phyloP scores from a whole-genome alignment of 805 yeast genomes.

The Kluyveromyces wickerhamii region DNA sequence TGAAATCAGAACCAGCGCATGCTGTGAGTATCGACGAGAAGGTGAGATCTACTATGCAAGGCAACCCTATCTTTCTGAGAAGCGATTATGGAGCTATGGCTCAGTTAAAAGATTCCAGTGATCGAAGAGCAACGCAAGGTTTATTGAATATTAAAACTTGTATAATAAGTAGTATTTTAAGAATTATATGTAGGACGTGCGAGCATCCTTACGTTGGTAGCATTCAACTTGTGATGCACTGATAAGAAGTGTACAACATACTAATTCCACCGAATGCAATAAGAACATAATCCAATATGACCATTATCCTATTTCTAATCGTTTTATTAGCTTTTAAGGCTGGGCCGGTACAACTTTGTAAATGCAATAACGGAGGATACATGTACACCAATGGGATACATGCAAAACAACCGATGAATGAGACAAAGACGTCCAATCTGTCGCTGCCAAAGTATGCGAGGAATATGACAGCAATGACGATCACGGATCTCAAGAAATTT shows the following conservation, averaged over 20 bases:
- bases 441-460: slow-evolving; percentile 63
- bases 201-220: too few relatives aligned
- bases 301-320: slow-evolving; percentile 26
- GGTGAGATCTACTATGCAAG: too few relatives aligned
- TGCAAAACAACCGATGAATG: slow-evolving; percentile 77
- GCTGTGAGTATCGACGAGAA: too few relatives aligned
- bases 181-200: too few relatives aligned
- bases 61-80: too few relatives aligned
- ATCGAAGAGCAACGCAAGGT: too few relatives aligned
- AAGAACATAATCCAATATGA: slow-evolving; percentile 40
- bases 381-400: slow-evolving; percentile 80
- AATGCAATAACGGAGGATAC: slow-evolving; percentile 75
- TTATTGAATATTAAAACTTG: too few relatives aligned
- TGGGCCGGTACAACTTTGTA: slow-evolving; percentile 39
- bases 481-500: slow-evolving; percentile 45
- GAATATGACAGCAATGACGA: slow-evolving; percentile 46
- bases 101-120: too few relatives aligned
- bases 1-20: too few relatives aligned
- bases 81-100: too few relatives aligned
- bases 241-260: slow-evolving; percentile 61
- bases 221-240: slow-evolving; percentile 33
- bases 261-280: slow-evolving; percentile 51
- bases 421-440: slow-evolving; percentile 64
- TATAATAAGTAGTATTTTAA: too few relatives aligned
- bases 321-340: slow-evolving; percentile 8